Percentiles rank a stretch among this genome's conserved stretches.
These are phyloP conservation scores for Salix purpurea DNA, from an alignment of 345 rosid species.

Conservation along the genomic window DNA sequence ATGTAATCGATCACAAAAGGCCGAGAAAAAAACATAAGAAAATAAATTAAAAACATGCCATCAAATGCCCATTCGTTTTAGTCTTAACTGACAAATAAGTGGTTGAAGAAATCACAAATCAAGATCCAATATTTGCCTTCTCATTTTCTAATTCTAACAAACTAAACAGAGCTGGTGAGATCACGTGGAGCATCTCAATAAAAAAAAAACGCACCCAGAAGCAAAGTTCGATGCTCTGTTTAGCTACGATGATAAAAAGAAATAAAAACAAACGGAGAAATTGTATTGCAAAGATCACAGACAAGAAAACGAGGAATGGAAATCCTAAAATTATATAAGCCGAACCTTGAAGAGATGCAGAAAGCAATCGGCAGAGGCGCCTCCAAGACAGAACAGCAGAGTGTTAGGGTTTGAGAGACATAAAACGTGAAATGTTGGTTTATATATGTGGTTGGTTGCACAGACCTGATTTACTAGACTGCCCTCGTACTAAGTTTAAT, in stretches of 20 bases:
- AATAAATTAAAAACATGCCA: neutral
- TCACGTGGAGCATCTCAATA: too few relatives aligned
- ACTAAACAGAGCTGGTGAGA: neutral
- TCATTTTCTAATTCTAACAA: neutral
- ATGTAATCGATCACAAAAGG: neutral
- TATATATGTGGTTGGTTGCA: neutral
- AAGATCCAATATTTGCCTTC: neutral
- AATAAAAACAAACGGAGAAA: neutral
- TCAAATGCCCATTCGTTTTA: too few relatives aligned
- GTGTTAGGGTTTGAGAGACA: constrained; percentile 6
- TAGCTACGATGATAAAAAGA: neutral
- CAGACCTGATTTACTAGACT: neutral
- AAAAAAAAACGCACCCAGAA: neutral
- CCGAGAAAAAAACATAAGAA: neutral
- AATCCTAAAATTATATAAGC: neutral
- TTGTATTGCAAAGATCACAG: neutral
- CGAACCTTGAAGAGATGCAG: constrained; percentile 7
- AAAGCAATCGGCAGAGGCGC: constrained; percentile 3
- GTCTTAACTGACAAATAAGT: neutral
- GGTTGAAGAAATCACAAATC: neutral
- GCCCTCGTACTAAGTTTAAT: neutral
- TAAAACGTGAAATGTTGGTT: neutral
- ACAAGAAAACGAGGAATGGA: too few relatives aligned
- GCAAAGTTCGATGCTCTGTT: neutral
- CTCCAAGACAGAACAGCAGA: neutral